Base-by-base conservation (phyloP, 2,329 filamentous ascomycete genomes). In the Uncinocarpus reesii region DNA sequence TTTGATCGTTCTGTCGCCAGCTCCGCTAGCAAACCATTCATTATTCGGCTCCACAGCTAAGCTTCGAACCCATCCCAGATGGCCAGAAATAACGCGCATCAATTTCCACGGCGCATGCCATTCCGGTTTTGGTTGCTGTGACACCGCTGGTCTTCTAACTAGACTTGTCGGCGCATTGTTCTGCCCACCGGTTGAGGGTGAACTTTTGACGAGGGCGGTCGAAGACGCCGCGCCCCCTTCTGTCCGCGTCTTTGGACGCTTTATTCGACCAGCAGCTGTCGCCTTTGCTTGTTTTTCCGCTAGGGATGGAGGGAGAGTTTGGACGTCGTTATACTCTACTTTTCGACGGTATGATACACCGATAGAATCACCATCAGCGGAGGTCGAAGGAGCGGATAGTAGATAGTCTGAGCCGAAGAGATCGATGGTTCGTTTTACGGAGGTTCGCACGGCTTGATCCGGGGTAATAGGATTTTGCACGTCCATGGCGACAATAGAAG, bases 51-150 rank as follows among this genome's bases (percentile, higher is more conserved):
- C 93, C 42, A 96, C 86, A 1, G 90, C 86, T 59, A 95, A 71
- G 56, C 79, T 79, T 52, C 89, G 77, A 54, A 98, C 92, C 92
- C 92, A 98, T 21, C 92, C 92, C 58, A 98, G 68, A 64, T 96
- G 92, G 13, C 93, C 92, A 0, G 88, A 95, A 56, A 98, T 95
- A 53, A 98, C 93, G 52, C 92, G 80, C 84, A 95, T 93, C 52
- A 96, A 75, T 76, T 95, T 96, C 92, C 93, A 98, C 10, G 93
- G 93, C 52, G 89, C 80, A 65, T 98, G 92, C 92, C 92, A 98
- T 50, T 95, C 84, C 0, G 93, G 93, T 64, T 83, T 87, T 49
- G 81, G 74, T 57, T 83, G 80, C 57, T 78, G 72, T 47, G 82
- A 76, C 34, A 66, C 65, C 13, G 76, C 78, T 35, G 81, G 78